Conservation (phyloP, 2,329 filamentous ascomycete genomes). For the Fusarium beomiforme region DNA sequence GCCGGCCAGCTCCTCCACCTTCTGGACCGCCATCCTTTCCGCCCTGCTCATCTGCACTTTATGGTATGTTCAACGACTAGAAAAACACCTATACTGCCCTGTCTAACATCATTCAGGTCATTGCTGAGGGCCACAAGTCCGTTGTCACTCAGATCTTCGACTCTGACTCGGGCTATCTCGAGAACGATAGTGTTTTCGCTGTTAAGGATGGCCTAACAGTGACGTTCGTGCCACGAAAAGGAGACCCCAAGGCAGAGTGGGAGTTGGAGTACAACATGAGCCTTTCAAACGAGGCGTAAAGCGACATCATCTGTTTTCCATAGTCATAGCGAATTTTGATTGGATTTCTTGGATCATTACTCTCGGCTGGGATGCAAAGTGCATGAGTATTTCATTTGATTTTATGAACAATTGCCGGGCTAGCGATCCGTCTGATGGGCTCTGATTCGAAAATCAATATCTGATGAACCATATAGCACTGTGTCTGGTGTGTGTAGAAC, state of each 20-base stretch:
- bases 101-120: conserved; percentile 44
- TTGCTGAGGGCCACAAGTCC: conserved; percentile 68
- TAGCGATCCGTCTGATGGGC: too few relatives aligned
- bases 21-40: conserved; percentile 65
- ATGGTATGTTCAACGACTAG: conserved; percentile 50
- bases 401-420: too few relatives aligned
- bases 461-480: too few relatives aligned
- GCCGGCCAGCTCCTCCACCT: conserved; percentile 61
- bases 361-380: too few relatives aligned
- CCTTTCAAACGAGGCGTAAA: conserved; percentile 3
- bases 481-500: too few relatives aligned
- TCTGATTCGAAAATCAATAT: too few relatives aligned
- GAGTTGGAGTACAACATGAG: conserved; percentile 34
- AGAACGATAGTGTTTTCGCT: conserved; percentile 36
- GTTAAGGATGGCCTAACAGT: conserved; percentile 39
- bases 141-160: conserved; percentile 76
- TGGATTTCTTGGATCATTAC: background rate
- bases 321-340: background rate
- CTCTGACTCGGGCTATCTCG: conserved; percentile 33
- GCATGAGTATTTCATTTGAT: too few relatives aligned
- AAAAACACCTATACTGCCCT: fast-evolving
- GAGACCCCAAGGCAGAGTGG: conserved; percentile 29
- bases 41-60: conserved; percentile 70
- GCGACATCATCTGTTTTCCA: background rate
- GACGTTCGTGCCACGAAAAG: conserved; percentile 33